phyloP scores from a whole-genome alignment of 345 rosid genomes.

The Boechera stricta region DNA sequence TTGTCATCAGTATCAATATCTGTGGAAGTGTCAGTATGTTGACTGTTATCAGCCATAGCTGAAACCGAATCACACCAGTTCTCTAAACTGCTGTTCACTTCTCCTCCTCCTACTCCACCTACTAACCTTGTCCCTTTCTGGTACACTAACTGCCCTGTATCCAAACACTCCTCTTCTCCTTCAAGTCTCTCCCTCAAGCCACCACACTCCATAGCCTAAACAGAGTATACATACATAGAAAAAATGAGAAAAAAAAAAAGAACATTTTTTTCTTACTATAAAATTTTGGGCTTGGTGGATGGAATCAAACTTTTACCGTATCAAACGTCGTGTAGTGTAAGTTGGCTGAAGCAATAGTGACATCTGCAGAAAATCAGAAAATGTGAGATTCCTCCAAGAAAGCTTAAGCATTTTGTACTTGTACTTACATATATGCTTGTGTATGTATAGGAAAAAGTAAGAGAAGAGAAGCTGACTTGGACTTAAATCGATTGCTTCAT shows the following conservation, averaged over 20 bases:
- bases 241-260: neutral
- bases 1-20: constrained; percentile 88
- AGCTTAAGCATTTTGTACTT: constrained; percentile 15
- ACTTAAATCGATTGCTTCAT: constrained; percentile 75
- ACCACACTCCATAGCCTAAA: constrained; percentile 45
- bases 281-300: constrained; percentile 35
- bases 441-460: neutral
- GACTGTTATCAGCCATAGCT: constrained; percentile 82
- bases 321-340: constrained; percentile 63
- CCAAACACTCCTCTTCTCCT: constrained; percentile 62
- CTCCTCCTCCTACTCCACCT: constrained; percentile 52
- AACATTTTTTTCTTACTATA: neutral
- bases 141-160: constrained; percentile 64
- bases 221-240: constrained; percentile 23
- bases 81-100: constrained; percentile 62
- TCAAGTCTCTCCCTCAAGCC: constrained; percentile 52
- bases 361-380: constrained; percentile 60
- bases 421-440: neutral
- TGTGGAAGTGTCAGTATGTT: constrained; percentile 95
- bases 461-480: constrained; percentile 58
- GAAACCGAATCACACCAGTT: constrained; percentile 83
- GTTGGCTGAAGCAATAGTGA: constrained; percentile 59
- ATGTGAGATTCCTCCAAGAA: constrained; percentile 40
- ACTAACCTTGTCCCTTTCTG: constrained; percentile 56
- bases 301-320: constrained; percentile 59